A percentile compares a stretch with the other conserved stretches of the same genome.
Conservation (phyloP, 192 early-diverging fungal genomes). For the Linnemannia zychae region DNA sequence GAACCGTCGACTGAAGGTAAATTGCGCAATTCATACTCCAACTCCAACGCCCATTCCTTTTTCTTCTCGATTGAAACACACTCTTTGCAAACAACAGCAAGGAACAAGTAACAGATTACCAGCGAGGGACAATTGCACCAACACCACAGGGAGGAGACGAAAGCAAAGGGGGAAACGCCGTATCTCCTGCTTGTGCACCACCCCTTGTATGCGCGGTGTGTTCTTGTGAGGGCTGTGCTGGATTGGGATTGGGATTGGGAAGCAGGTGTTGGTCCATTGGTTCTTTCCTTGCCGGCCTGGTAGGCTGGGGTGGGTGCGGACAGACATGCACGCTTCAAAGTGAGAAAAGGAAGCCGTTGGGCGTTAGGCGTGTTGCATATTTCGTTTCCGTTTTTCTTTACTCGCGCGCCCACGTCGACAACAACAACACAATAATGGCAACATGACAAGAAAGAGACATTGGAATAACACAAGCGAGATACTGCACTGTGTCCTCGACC, state of each 20-base stretch:
- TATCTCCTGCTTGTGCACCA: not conserved
- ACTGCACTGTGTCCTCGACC: not conserved
- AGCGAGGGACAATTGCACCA: not conserved
- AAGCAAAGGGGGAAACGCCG: not conserved
- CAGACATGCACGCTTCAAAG: not conserved
- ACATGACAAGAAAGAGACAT: not conserved
- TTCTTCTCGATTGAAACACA: not conserved
- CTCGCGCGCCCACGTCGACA: not conserved
- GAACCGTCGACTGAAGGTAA: slow-evolving; percentile 41
- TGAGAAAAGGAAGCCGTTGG: not conserved
- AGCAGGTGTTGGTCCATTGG: too few species aligned
- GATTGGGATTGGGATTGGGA: not conserved
- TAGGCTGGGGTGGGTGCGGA: not conserved
- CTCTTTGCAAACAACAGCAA: not conserved
- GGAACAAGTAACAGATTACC: slow-evolving; percentile 6
- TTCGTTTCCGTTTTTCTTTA: not conserved
- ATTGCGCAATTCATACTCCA: not conserved
- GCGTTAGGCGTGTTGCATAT: not conserved
- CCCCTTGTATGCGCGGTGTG: not conserved
- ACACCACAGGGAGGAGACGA: not conserved
- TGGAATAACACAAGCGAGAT: not conserved
- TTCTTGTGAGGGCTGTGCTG: slow-evolving; percentile 10
- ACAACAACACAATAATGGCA: not conserved
- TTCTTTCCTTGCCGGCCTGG: not conserved
- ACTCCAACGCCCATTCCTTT: too few species aligned